Percentiles rank a stretch among this genome's conserved stretches.
These are phyloP conservation scores for Emmonsiellopsis sp. DNA, from an alignment of 2,329 filamentous ascomycete species.

Conservation along the genomic window DNA sequence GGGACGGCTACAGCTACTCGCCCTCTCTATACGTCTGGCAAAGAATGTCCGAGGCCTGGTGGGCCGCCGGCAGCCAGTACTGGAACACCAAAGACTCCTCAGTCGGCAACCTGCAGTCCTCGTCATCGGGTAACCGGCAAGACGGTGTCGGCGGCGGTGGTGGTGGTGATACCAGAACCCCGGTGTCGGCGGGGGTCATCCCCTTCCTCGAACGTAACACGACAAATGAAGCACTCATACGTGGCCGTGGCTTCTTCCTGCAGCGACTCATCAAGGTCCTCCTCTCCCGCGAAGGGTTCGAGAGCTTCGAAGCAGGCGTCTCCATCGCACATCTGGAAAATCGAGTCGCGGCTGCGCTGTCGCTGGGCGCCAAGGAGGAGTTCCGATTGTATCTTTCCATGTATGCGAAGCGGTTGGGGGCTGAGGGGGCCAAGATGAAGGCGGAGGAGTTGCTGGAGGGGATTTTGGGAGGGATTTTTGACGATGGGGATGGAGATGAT, in stretches of 20 bases:
- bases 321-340: constrained; percentile 95
- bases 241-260: constrained; percentile 82
- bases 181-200: constrained; percentile 82
- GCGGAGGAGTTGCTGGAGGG: constrained; percentile 85
- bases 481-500: constrained; percentile 46
- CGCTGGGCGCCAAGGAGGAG: constrained; percentile 78
- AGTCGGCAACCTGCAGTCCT: constrained; percentile 68
- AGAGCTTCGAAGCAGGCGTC: constrained; percentile 81
- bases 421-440: constrained; percentile 77
- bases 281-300: constrained; percentile 80
- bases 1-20: constrained; percentile 88
- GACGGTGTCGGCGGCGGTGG: constrained; percentile 53
- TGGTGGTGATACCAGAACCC: constrained; percentile 42
- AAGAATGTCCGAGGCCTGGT: constrained; percentile 92
- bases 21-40: constrained; percentile 85
- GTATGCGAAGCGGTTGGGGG: constrained; percentile 92
- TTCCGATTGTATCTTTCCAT: constrained; percentile 94
- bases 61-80: constrained; percentile 95
- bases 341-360: constrained; percentile 77
- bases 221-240: constrained; percentile 82
- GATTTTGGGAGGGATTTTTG: constrained; percentile 62
- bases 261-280: constrained; percentile 86
- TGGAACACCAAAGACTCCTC: constrained; percentile 97
- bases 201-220: constrained; percentile 90
- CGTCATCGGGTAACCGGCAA: constrained; percentile 30